Base-by-base conservation (phyloP, 2,329 filamentous ascomycete species). In the Pseudocercospora cruenta region DNA sequence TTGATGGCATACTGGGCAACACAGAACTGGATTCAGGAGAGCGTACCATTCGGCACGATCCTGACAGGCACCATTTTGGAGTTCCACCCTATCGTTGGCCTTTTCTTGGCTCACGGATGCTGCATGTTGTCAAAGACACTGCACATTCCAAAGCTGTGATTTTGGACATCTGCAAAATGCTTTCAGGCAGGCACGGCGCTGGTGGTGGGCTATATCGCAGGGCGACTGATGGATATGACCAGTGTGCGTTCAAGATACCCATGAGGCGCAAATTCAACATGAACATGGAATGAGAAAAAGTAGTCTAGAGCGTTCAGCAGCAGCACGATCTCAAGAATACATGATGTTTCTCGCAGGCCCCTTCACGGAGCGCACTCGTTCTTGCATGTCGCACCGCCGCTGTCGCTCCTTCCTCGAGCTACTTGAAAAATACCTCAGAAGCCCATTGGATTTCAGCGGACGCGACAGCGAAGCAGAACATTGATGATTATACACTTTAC, bases 101-200 rank as follows among this genome's bases (percentile, higher is more conserved):
- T 98, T 67, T 99, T 97, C 80, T 84, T 96, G 66, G 73, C 93
- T n/a, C 93, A 96, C 78, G 95, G 94, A 21, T 96, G 91, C 77
- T 81, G 95, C 76, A 98, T 99, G 95, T 91, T 94, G 70, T 97
- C 93, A 83, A 96, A 94, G 86, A 94, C 89, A 33, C 88, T 99
- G 75, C 92, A 95, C 78, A 93, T 99, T 71, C 95, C 95, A 16
- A 99, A 99, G 87, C 93, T 86, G 43, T 76, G 67, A 63, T 39
- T 21, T 10, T 21, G 19, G 19, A 14, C 31, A 43, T 4, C 16
- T 9, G 1, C 31, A 22, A 12, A 22, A 58, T 58, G 55, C 55
- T 39, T 58, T 58, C 8, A 58, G n/a, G 55, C 55, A 58, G 33
- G 19, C 55, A 24, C 43, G 55, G 55, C 55, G 55, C 31, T 36